Evolutionary conservation across 108 stramenopile genomes (phyloP).

Genomic region (Mediolabrus comicus): DNA sequence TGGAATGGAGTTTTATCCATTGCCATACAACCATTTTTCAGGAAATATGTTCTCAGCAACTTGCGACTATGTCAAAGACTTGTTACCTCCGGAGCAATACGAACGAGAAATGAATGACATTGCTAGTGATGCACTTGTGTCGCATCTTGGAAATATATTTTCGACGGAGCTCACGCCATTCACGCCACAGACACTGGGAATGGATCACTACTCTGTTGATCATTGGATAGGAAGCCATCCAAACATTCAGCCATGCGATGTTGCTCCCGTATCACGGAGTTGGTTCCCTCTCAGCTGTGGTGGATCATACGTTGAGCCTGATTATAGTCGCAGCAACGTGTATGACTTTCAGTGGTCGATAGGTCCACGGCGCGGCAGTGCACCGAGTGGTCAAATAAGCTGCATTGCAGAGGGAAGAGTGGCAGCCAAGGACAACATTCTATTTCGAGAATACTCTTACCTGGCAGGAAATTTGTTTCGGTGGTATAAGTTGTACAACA

Average conservation of each 20-base stretch:
- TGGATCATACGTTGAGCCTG: conserved; percentile 16
- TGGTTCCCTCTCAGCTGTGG: conserved; percentile 37
- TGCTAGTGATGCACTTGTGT: conserved; percentile 25
- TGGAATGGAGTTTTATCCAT: conserved; percentile 39
- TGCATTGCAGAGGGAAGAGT: conserved; percentile 4
- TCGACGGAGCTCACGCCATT: conserved; percentile 30
- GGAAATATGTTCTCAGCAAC: conserved; percentile 44
- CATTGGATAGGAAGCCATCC: conserved; percentile 48
- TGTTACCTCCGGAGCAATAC: conserved; percentile 30
- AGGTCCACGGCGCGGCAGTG: conserved; percentile 38
- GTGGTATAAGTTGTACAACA: conserved; percentile 33
- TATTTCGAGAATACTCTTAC: conserved; percentile 40
- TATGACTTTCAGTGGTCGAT: conserved; percentile 39
- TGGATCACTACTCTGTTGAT: conserved; percentile 39
- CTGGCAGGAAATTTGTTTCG: conserved; percentile 31
- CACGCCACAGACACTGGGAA: conserved; percentile 37
- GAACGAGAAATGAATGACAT: conserved; percentile 28
- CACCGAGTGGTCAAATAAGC: conserved; percentile 17
- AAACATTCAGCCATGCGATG: conserved; percentile 35
- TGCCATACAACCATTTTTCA: conserved; percentile 39
- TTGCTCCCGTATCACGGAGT: conserved; percentile 29
- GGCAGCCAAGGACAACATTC: conserved; percentile 6
- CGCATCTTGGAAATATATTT: conserved; percentile 26
- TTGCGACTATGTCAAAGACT: conserved; percentile 38
- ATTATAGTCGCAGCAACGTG: conserved; percentile 36